These are phyloP conservation scores for Xylaria sp. DNA, from an alignment of 2,329 filamentous ascomycete genomes.

Conservation along the genomic window DNA sequence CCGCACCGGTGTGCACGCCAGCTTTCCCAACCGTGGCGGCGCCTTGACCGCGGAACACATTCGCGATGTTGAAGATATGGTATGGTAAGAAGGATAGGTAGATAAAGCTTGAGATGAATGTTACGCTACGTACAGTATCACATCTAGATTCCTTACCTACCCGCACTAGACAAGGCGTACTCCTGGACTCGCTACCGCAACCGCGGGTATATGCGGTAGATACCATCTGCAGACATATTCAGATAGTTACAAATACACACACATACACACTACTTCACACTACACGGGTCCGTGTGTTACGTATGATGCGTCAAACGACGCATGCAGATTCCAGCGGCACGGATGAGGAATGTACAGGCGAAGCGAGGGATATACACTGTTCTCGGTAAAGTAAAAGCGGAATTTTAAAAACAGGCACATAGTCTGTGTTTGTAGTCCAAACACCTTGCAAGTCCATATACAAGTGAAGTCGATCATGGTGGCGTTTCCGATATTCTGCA, in stretches of 20 bases:
- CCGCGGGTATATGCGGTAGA: neutral
- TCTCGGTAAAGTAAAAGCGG: no score
- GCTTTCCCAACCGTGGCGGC: neutral
- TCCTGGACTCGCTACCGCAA: constrained; percentile 3
- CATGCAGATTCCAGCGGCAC: neutral
- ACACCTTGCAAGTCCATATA: no score
- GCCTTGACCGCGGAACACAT: no score
- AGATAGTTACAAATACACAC: no score
- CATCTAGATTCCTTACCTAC: neutral
- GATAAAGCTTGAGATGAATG: neutral
- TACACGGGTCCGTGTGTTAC: neutral
- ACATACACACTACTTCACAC: no score
- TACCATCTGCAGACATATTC: neutral
- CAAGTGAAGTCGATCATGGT: neutral
- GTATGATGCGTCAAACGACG: neutral
- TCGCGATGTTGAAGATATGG: no score
- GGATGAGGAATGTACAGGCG: constrained; percentile 8
- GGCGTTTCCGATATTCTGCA: neutral
- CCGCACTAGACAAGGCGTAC: no score
- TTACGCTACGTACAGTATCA: neutral
- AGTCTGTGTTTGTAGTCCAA: no score
- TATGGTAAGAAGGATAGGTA: no score
- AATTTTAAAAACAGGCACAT: no score
- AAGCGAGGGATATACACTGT: no score
- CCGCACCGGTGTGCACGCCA: neutral